Conservation (phyloP, 2,329 filamentous ascomycete genomes). For the Metarhizium robertsii region DNA sequence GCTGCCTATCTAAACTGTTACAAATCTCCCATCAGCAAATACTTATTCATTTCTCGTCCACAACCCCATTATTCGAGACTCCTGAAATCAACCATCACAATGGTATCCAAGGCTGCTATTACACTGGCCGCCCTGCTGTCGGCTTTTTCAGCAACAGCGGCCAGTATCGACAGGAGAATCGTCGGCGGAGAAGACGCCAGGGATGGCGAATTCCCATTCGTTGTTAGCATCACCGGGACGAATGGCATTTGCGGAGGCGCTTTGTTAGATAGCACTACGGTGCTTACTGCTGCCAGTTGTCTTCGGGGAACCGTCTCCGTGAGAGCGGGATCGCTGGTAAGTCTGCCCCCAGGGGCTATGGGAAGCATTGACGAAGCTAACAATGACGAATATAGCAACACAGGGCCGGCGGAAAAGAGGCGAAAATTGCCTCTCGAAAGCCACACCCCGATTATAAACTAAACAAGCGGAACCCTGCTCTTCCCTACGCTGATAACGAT, state of each 20-base stretch:
- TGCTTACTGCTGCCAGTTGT: background rate
- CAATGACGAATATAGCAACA: background rate
- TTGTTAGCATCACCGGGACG: background rate
- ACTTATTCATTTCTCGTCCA: too few relatives aligned
- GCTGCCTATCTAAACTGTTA: too few relatives aligned
- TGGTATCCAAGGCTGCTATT: too few relatives aligned
- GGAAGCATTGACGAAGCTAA: too few relatives aligned
- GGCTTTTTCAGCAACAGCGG: too few relatives aligned
- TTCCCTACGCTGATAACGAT: background rate
- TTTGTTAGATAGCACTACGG: background rate
- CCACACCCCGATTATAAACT: background rate
- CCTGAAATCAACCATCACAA: too few relatives aligned
- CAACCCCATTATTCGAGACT: too few relatives aligned
- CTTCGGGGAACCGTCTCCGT: background rate
- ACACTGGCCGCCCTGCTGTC: too few relatives aligned
- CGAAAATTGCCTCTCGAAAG: background rate
- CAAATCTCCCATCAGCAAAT: too few relatives aligned
- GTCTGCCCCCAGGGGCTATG: background rate
- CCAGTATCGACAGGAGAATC: background rate
- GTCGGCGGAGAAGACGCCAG: background rate
- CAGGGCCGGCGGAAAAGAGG: background rate
- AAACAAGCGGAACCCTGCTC: background rate
- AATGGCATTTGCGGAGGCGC: background rate
- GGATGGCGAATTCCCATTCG: background rate
- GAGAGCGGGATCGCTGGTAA: background rate